Percentiles rank a stretch among this genome's conserved stretches.
These are phyloP conservation scores for Hymenoscyphus albidus DNA, from an alignment of 2,329 filamentous ascomycete species.

Conservation along the genomic window DNA sequence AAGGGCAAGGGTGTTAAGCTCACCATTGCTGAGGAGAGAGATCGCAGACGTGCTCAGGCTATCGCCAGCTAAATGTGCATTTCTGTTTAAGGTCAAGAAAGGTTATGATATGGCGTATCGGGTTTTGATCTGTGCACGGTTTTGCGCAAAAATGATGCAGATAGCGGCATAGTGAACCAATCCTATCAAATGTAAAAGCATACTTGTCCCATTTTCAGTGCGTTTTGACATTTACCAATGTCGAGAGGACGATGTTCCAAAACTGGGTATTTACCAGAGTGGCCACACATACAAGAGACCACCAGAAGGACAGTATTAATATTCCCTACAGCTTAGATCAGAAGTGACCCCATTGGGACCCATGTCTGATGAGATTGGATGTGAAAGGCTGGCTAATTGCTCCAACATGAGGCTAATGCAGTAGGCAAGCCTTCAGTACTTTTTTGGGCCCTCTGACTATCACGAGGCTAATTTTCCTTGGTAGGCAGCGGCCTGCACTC, in stretches of 20 bases:
- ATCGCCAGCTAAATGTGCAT: conserved; percentile 34
- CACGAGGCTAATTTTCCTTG: conserved; percentile 14
- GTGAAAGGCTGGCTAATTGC: conserved; percentile 6
- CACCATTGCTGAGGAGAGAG: conserved; percentile 97
- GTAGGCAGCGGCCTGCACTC: conserved; percentile 2
- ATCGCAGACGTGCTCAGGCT: conserved; percentile 76
- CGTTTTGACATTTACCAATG: neutral
- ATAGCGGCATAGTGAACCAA: conserved; percentile 33
- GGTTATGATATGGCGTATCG: conserved; percentile 34
- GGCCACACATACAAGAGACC: neutral
- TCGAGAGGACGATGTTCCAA: neutral
- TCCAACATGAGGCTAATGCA: conserved; percentile 13
- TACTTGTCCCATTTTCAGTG: conserved; percentile 14
- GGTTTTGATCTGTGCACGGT: conserved; percentile 28
- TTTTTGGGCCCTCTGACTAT: conserved; percentile 15
- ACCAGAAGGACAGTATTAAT: neutral
- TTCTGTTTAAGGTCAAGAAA: conserved; percentile 26
- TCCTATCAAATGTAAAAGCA: conserved; percentile 30
- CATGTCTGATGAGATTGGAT: conserved; percentile 5
- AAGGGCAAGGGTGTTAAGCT: conserved; percentile 99
- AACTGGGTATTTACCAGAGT: neutral
- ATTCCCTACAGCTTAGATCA: conserved; percentile 1
- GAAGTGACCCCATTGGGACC: conserved; percentile 19
- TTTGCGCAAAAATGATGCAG: conserved; percentile 28
- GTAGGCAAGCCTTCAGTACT: conserved; percentile 10